Evolutionary conservation across 306 rosid species (phyloP).

Genomic region (Vigna trinervia): DNA sequence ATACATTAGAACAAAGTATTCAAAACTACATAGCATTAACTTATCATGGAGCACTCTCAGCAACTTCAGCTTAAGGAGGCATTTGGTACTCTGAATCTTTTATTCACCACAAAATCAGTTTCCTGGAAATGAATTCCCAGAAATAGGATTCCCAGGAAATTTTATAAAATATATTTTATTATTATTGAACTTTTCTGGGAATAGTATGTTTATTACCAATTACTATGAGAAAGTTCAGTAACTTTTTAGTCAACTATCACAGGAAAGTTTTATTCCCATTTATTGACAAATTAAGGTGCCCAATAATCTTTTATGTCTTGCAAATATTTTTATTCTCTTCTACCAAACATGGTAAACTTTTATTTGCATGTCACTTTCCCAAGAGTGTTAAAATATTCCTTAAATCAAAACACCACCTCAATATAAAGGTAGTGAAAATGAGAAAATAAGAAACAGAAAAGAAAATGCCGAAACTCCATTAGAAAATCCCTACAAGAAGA

Average conservation of each 20-base stretch:
- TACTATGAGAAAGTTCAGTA: background rate
- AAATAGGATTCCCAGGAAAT: background rate
- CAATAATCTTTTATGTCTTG: background rate
- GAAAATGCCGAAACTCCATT: background rate
- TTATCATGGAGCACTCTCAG: conserved; percentile 14
- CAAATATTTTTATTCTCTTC: background rate
- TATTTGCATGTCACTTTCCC: background rate
- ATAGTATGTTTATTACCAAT: background rate
- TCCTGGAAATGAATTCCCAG: background rate
- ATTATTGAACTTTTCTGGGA: background rate
- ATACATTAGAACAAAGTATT: conserved; percentile 10
- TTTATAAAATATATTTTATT: background rate
- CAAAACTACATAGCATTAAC: conserved; percentile 3
- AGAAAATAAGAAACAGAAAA: background rate
- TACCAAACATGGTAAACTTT: background rate
- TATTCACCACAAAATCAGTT: background rate
- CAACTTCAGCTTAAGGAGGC: background rate
- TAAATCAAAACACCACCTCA: background rate
- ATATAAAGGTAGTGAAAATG: background rate
- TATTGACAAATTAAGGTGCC: background rate
- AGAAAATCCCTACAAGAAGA: conserved; percentile 44
- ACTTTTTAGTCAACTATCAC: background rate
- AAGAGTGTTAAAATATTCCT: background rate
- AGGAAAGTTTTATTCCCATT: background rate
- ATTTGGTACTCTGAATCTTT: background rate